These are phyloP conservation scores for Sabuloglossum arenarium DNA, from an alignment of 495 filamentous ascomycete genomes.

Conservation along the genomic window DNA sequence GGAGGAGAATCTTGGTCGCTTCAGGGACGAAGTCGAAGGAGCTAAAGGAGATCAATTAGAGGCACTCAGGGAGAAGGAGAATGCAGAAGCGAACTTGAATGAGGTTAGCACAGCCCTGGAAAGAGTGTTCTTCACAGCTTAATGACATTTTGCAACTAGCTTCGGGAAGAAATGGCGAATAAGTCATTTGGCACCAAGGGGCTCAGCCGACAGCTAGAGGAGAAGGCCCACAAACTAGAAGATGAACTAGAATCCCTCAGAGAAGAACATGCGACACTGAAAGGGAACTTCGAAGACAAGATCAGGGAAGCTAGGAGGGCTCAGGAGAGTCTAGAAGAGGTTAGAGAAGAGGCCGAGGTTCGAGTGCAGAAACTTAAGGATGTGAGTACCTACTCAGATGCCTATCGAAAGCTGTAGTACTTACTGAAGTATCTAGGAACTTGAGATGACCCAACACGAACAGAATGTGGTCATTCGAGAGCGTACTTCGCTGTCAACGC, in stretches of 20 bases:
- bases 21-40: constrained; percentile 27
- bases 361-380: constrained; percentile 16
- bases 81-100: constrained; percentile 5
- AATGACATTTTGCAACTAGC: constrained; percentile 16
- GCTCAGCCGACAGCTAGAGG: constrained; percentile 55
- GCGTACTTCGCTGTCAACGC: constrained; percentile 20
- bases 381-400: constrained; percentile 7
- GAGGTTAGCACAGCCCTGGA: constrained; percentile 1
- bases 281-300: constrained; percentile 30
- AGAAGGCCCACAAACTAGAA: constrained; percentile 42
- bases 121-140: neutral
- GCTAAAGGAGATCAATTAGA: neutral
- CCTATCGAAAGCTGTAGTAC: neutral
- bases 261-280: constrained; percentile 30
- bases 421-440: constrained; percentile 3
- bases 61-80: constrained; percentile 1
- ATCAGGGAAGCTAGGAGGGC: constrained; percentile 18
- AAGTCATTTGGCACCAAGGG: constrained; percentile 60
- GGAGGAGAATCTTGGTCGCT: constrained; percentile 16
- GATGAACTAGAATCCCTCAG: constrained; percentile 38
- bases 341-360: constrained; percentile 22
- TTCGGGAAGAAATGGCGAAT: constrained; percentile 59
- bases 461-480: constrained; percentile 15
- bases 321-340: constrained; percentile 22
- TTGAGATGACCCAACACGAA: constrained; percentile 9